phyloP scores from a whole-genome alignment of 2,329 filamentous ascomycete genomes.

The Fusarium neocosmosporiellum region DNA sequence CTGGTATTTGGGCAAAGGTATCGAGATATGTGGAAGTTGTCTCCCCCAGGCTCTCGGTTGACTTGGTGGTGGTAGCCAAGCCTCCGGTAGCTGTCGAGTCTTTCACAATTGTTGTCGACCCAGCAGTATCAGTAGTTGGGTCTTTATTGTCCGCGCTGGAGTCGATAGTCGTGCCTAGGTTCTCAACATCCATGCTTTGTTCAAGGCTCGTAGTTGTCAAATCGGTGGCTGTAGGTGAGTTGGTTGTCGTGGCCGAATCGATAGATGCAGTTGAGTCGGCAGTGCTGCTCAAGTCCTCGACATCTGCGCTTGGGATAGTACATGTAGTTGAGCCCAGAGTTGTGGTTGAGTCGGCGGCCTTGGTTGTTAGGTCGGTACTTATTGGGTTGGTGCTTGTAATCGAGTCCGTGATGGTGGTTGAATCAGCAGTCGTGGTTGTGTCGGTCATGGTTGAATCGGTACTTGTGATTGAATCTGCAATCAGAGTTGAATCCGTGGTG shows the following conservation, averaged over 20 bases:
- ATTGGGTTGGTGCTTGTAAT: not conserved
- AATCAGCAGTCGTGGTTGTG: too few species aligned
- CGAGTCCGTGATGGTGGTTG: not conserved
- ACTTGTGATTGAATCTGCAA: not conserved
- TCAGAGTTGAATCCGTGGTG: not conserved
- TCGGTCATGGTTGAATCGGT: not conserved
- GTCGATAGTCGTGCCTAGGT: not conserved
- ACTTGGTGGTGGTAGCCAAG: not conserved
- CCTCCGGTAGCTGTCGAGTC: not conserved
- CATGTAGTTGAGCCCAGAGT: not conserved
- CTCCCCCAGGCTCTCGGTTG: not conserved
- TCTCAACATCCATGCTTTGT: not conserved
- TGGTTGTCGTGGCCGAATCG: not conserved
- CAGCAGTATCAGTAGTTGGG: not conserved
- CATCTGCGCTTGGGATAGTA: too few species aligned
- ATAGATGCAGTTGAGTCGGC: not conserved
- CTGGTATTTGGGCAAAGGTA: not conserved
- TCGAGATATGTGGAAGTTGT: not conserved
- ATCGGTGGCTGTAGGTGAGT: not conserved
- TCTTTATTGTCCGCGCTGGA: not conserved
- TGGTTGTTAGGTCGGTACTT: not conserved
- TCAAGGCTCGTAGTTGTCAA: not conserved
- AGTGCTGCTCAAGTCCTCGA: too few species aligned
- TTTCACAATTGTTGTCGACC: not conserved
- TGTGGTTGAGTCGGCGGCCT: not conserved